Conservation (phyloP, 345 rosid genomes). For the Mallotus nudiflorus region DNA sequence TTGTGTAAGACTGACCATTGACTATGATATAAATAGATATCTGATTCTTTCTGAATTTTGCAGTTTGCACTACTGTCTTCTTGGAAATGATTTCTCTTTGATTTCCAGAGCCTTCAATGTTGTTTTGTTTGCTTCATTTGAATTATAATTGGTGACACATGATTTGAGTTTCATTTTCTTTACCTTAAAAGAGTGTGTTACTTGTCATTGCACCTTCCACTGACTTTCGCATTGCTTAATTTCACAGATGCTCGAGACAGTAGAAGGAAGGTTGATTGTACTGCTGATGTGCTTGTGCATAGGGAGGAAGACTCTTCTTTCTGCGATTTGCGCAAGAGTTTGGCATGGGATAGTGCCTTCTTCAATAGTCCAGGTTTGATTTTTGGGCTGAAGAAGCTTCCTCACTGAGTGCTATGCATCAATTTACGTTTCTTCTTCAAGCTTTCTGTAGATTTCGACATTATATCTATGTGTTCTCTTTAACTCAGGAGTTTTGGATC, state of each 20-base stretch:
- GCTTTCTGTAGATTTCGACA: background rate
- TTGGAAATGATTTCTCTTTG: too few species aligned
- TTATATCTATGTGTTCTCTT: background rate
- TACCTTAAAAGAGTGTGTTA: too few species aligned
- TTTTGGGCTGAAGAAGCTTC: background rate
- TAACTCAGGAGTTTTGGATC: conserved; percentile 55
- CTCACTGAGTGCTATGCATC: too few species aligned
- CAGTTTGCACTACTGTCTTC: background rate
- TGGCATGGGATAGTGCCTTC: conserved; percentile 77
- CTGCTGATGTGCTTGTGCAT: background rate
- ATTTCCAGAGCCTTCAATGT: too few species aligned
- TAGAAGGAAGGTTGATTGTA: conserved; percentile 23
- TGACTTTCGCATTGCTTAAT: background rate
- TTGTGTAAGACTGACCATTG: background rate
- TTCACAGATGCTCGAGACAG: conserved; percentile 6
- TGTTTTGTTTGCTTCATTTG: too few species aligned
- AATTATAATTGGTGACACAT: too few species aligned
- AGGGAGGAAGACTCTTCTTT: conserved; percentile 11
- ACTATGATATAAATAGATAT: background rate
- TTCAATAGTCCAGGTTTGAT: conserved; percentile 58
- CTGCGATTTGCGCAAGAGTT: conserved; percentile 52
- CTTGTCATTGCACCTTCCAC: background rate
- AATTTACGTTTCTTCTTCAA: background rate
- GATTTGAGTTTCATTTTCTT: too few species aligned
- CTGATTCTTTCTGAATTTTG: background rate